phyloP scores from a whole-genome alignment of 2,329 filamentous ascomycete species.

The Gyromitra esculenta region DNA sequence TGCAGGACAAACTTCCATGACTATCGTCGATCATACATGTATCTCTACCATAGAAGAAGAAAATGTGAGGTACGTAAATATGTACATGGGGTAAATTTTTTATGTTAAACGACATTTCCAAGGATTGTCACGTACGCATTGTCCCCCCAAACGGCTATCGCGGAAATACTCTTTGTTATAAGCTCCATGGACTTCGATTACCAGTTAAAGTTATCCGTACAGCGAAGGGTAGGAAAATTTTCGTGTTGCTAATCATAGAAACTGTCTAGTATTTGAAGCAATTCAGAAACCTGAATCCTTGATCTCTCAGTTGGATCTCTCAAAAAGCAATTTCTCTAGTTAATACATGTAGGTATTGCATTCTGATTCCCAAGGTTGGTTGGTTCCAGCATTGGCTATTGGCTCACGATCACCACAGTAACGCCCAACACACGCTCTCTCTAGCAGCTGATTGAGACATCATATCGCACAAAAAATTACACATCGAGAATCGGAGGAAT shows the following conservation, averaged over 20 bases:
- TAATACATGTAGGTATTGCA: not conserved
- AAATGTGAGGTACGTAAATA: slow-evolving; percentile 30
- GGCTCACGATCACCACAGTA: not conserved
- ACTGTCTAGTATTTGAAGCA: not conserved
- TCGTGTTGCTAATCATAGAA: slow-evolving; percentile 7
- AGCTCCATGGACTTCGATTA: slow-evolving; percentile 1
- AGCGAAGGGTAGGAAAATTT: not conserved
- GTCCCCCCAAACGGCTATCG: slow-evolving; percentile 30
- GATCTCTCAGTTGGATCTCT: not conserved
- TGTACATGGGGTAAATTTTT: not conserved
- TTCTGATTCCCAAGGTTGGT: not conserved
- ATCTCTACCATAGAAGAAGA: not conserved
- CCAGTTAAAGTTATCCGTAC: not conserved
- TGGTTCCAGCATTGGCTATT: not conserved
- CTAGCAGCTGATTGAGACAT: slow-evolving; percentile 34
- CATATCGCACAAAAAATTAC: slow-evolving; percentile 17
- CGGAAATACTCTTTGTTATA: not conserved
- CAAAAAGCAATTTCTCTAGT: not conserved
- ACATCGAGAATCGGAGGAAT: slow-evolving; percentile 33
- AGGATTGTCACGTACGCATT: not conserved
- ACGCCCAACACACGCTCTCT: slow-evolving; percentile 14
- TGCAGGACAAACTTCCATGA: slow-evolving; percentile 17
- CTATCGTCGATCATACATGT: slow-evolving; percentile 34
- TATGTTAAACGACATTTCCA: slow-evolving; percentile 13
- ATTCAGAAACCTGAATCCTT: slow-evolving; percentile 12